Evolutionary conservation across 1,284 basidiomycete species (phyloP).

Genomic region (Stygiomarasmius scandens): DNA sequence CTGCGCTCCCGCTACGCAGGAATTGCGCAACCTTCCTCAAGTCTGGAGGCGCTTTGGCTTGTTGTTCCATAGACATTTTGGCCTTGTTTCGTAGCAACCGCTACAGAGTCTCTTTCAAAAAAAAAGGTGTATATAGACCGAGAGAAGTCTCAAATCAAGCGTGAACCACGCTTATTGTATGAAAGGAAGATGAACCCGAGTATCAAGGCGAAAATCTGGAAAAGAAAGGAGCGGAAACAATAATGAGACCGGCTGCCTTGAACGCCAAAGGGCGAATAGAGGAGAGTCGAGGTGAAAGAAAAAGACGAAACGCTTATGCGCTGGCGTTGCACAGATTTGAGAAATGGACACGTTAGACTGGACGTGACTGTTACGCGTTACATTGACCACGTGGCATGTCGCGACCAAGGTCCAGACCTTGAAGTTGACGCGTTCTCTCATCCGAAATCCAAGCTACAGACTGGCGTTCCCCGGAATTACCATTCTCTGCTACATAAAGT

Average conservation of each 20-base stretch:
- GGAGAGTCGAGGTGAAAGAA: neutral
- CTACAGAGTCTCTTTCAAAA: neutral
- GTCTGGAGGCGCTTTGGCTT: slow-evolving; percentile 74
- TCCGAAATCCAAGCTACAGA: too few relatives aligned
- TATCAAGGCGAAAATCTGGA: too few relatives aligned
- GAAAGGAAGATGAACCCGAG: too few relatives aligned
- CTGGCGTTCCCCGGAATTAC: too few relatives aligned
- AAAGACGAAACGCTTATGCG: slow-evolving; percentile 1
- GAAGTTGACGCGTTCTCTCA: too few relatives aligned
- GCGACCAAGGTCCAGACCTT: too few relatives aligned
- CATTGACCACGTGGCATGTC: neutral
- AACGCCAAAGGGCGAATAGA: neutral
- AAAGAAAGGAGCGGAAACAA: neutral
- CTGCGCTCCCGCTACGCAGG: slow-evolving; percentile 81
- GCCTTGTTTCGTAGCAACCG: too few relatives aligned
- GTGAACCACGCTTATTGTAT: neutral
- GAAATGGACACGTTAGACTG: neutral
- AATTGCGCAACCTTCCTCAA: slow-evolving; percentile 83
- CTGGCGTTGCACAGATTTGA: neutral
- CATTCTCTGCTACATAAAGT: too few relatives aligned
- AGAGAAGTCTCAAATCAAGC: too few relatives aligned
- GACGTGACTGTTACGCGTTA: neutral
- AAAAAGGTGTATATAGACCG: too few relatives aligned
- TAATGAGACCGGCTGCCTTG: neutral
- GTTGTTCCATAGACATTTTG: slow-evolving; percentile 59